Base-by-base conservation (phyloP, 345 rosid species). In the Citrus hindsii region DNA sequence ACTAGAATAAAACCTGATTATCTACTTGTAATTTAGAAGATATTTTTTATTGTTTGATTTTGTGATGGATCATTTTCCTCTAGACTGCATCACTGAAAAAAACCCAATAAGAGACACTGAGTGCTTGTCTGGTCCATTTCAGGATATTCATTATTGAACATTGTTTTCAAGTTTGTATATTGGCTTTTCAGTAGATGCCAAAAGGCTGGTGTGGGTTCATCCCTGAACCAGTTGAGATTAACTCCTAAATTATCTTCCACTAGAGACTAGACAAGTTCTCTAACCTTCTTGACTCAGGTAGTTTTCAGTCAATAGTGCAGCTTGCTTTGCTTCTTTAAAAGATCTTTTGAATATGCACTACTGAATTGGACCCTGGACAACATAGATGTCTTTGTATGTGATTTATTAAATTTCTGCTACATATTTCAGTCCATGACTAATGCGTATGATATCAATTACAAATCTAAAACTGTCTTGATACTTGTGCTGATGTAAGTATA, bases 81-180 rank as follows among this genome's bases (percentile, higher is more conserved):
- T 74, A 25, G 70, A 75, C 51, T 64, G 69, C 58, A 21, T 42
- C 70, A 67, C 33, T 25, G 21, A 9, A 63, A 74, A 69, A 62
- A 74, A 69, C 28, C 10, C 13, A 25, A 16, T 16, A 25, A 60
- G 19, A 28, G 27, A 42, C 40, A 16, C 9, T 24, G 30, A 25
- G 37, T 75, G 56, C 42, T 9, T 38, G 59, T 62, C 21, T 28
- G 28, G 61, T 46, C 61, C 70, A 46, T 75, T 75, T 46, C 58
- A 12, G 24, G 42, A 21, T 18, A 37, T 21, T 30, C 61, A 22
- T 48, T 33, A 62, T 40, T 25, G 5, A 7, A 28, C 13, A 56
- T 30, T 63, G 62, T 58, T 75, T 63, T 6, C 21, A 55, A 48
- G 21, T 63, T 64, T 64, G 30, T 48, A 12, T 18, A 65, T 33